Conservation (phyloP, 352 stramenopile genomes). For the Globisporangium acanthophoron region DNA sequence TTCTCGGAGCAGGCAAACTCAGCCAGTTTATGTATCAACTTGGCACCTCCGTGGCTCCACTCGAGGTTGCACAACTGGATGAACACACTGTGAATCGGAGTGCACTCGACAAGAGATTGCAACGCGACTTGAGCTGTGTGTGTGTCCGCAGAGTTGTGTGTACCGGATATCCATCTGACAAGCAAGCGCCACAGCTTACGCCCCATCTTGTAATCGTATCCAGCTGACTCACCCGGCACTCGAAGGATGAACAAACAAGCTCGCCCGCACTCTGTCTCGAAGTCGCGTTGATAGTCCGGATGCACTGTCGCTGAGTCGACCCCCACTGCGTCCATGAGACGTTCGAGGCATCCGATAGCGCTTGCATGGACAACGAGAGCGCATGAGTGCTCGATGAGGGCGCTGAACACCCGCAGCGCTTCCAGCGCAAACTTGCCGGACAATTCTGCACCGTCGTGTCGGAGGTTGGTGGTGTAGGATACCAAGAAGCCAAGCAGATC, state of each 20-base stretch:
- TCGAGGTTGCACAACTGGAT: background rate
- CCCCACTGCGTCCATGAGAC: background rate
- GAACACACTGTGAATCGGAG: background rate
- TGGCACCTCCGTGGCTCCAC: background rate
- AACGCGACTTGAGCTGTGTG: background rate
- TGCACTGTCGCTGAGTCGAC: too few relatives aligned
- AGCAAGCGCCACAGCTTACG: constrained; percentile 5
- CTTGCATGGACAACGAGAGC: background rate
- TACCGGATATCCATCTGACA: background rate
- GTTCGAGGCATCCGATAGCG: constrained; percentile 3
- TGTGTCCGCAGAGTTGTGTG: background rate
- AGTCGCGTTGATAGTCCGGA: background rate
- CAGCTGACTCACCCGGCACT: background rate
- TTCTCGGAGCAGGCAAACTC: background rate
- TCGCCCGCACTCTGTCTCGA: constrained; percentile 4
- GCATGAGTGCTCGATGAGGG: constrained; percentile 7
- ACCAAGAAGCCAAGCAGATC: background rate
- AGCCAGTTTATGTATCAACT: background rate
- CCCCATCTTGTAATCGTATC: background rate
- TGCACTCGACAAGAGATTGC: background rate
- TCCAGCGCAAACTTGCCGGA: background rate
- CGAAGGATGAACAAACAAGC: constrained; percentile 3
- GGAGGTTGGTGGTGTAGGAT: background rate
- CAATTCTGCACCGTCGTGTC: background rate
- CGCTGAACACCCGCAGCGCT: constrained; percentile 3